Evolutionary conservation across 2,329 filamentous ascomycete species (phyloP).

Genomic region (Orbilia javanica): DNA sequence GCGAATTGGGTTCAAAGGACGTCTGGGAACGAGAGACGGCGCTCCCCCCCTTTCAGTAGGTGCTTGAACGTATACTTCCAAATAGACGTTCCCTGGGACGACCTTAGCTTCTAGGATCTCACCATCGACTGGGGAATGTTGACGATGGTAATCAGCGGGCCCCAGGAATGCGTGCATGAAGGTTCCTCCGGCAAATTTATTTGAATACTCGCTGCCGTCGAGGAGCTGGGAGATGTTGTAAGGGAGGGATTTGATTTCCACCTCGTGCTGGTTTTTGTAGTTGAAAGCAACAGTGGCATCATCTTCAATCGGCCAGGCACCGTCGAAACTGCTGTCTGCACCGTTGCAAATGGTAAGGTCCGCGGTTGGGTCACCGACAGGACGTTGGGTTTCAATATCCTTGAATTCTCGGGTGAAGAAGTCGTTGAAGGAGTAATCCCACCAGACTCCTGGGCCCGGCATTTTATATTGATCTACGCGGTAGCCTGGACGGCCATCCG

Average conservation of each 20-base stretch:
- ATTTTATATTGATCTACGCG: conserved; percentile 63
- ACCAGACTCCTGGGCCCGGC: conserved; percentile 62
- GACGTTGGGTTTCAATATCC: conserved; percentile 61
- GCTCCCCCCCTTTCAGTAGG: conserved; percentile 24
- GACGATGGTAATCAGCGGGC: conserved; percentile 66
- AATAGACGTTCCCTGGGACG: conserved; percentile 65
- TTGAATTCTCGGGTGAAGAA: conserved; percentile 66
- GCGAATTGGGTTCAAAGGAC: conserved; percentile 35
- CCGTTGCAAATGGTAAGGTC: conserved; percentile 64
- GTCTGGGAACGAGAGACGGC: conserved; percentile 34
- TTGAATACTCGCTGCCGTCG: conserved; percentile 63
- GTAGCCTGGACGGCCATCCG: conserved; percentile 60
- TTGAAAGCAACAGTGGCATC: conserved; percentile 59
- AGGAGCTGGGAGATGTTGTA: conserved; percentile 66
- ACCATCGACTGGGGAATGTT: conserved; percentile 66
- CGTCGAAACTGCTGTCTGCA: conserved; percentile 65
- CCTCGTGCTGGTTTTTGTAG: conserved; percentile 61
- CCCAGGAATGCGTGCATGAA: conserved; percentile 67
- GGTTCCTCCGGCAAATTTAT: conserved; percentile 65
- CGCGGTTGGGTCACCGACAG: conserved; percentile 63
- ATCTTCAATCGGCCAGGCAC: conserved; percentile 60
- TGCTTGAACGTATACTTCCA: conserved; percentile 63
- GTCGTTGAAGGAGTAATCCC: conserved; percentile 65
- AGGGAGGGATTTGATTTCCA: conserved; percentile 65
- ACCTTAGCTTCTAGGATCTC: conserved; percentile 64